These are phyloP conservation scores for Coniella vitis DNA, from an alignment of 2,329 filamentous ascomycete genomes.

Conservation along the genomic window DNA sequence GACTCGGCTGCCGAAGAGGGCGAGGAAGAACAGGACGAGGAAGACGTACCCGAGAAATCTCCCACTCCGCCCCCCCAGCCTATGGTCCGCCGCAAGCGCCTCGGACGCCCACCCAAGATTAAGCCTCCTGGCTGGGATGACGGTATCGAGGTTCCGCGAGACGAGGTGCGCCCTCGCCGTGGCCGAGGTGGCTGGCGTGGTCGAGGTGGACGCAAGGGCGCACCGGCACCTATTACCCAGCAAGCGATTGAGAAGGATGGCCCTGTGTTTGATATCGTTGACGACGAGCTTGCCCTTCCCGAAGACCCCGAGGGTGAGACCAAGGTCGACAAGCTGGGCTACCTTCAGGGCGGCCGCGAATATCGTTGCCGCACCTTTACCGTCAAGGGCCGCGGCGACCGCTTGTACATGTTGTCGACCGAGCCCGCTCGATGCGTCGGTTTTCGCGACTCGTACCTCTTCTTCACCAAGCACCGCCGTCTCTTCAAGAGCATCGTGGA, in stretches of 20 bases:
- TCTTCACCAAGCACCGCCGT: constrained; percentile 96
- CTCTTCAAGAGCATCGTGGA: constrained; percentile 98
- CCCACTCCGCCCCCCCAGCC: constrained; percentile 51
- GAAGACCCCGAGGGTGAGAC: constrained; percentile 82
- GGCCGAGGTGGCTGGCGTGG: constrained; percentile 67
- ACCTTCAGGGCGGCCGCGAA: constrained; percentile 75
- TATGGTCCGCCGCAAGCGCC: constrained; percentile 65
- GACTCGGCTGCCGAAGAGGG: constrained; percentile 34
- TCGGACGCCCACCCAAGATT: constrained; percentile 84
- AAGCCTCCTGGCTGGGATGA: constrained; percentile 72
- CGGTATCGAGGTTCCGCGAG: constrained; percentile 49
- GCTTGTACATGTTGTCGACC: constrained; percentile 97
- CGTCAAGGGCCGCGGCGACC: constrained; percentile 71
- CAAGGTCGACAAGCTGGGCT: constrained; percentile 87
- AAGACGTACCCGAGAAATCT: constrained; percentile 35
- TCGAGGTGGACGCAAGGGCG: constrained; percentile 59
- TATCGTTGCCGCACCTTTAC: constrained; percentile 96
- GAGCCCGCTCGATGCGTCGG: constrained; percentile 95
- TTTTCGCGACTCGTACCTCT: constrained; percentile 95
- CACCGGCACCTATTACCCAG: constrained; percentile 68
- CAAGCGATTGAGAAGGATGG: constrained; percentile 91
- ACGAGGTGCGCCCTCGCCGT: constrained; percentile 52
- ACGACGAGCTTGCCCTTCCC: constrained; percentile 86
- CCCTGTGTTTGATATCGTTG: constrained; percentile 79
- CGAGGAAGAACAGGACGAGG: constrained; percentile 25